phyloP scores from a whole-genome alignment of 139 green algal genomes.

The Asterochloris erici region DNA sequence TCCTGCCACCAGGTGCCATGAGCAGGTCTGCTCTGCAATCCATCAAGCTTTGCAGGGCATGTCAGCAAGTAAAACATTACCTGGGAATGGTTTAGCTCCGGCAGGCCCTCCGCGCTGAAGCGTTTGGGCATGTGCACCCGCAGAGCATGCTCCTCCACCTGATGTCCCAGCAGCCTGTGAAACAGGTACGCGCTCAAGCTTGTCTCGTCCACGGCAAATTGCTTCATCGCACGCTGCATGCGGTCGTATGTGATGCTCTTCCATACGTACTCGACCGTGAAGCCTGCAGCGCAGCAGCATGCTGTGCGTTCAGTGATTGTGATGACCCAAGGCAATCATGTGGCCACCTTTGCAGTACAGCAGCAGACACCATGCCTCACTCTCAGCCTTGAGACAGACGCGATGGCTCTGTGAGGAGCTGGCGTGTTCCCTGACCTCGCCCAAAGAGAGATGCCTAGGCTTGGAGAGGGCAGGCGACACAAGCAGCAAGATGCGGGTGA shows the following conservation, averaged over 20 bases:
- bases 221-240: conserved; percentile 84
- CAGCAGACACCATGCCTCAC: too few relatives aligned
- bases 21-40: not conserved
- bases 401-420: too few relatives aligned
- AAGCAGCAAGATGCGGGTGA: too few relatives aligned
- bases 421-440: too few relatives aligned
- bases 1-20: not conserved
- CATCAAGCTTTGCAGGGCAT: too few relatives aligned
- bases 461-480: too few relatives aligned
- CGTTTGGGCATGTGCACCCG: conserved; percentile 39
- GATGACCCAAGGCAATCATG: too few relatives aligned
- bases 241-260: conserved; percentile 88
- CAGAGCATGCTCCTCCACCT: conserved; percentile 55
- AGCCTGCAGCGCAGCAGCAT: conserved; percentile 48
- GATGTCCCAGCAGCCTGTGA: conserved; percentile 82
- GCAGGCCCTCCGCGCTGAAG: conserved; percentile 82
- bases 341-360: too few relatives aligned
- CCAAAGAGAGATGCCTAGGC: too few relatives aligned
- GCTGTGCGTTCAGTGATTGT: too few relatives aligned
- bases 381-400: too few relatives aligned
- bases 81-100: conserved; percentile 94
- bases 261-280: conserved; percentile 92
- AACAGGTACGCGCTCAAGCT: conserved; percentile 70
- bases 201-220: conserved; percentile 87
- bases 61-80: conserved; percentile 1